Evolutionary conservation across 2,329 filamentous ascomycete genomes (phyloP).

Genomic region (Incumbomyces delicatus): DNA sequence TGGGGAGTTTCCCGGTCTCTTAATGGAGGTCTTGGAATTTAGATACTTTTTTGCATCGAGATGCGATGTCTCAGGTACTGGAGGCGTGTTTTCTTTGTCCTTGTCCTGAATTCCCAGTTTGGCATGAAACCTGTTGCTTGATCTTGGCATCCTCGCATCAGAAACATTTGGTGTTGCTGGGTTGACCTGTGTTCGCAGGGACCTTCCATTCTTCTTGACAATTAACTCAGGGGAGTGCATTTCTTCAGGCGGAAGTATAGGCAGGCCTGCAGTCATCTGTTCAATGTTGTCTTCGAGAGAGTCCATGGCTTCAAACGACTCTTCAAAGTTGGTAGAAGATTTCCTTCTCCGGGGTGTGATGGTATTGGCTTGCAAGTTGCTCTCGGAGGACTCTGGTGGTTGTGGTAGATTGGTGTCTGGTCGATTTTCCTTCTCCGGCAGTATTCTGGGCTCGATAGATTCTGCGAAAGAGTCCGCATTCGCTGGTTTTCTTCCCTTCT

Average conservation of each 20-base stretch:
- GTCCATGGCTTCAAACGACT: constrained; percentile 43
- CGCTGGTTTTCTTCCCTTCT: constrained; percentile 6
- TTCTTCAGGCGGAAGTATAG: constrained; percentile 17
- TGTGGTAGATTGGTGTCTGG: neutral
- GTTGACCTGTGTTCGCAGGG: neutral
- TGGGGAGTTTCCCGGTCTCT: no score
- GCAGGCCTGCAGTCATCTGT: constrained; percentile 33
- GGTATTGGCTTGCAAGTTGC: constrained; percentile 7
- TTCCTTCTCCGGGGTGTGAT: constrained; percentile 13
- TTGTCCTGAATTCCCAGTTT: neutral
- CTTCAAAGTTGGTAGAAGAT: constrained; percentile 25
- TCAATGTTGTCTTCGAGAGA: constrained; percentile 44
- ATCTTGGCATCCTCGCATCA: neutral
- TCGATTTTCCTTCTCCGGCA: constrained; percentile 17
- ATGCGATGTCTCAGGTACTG: constrained; percentile 1
- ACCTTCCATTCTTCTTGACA: constrained; percentile 10
- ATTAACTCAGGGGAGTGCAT: constrained; percentile 21
- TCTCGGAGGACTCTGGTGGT: neutral
- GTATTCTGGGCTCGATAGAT: constrained; percentile 22
- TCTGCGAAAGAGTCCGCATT: constrained; percentile 25
- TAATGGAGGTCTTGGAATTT: neutral
- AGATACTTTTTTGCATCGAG: neutral
- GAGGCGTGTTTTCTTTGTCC: constrained; percentile 6
- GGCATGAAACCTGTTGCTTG: neutral
- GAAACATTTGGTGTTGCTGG: constrained; percentile 3